Evolutionary conservation across 2,329 filamentous ascomycete species (phyloP), one percentile per base, ranked within the genome.

Genomic region (Gnomoniopsis sp.): DNA sequence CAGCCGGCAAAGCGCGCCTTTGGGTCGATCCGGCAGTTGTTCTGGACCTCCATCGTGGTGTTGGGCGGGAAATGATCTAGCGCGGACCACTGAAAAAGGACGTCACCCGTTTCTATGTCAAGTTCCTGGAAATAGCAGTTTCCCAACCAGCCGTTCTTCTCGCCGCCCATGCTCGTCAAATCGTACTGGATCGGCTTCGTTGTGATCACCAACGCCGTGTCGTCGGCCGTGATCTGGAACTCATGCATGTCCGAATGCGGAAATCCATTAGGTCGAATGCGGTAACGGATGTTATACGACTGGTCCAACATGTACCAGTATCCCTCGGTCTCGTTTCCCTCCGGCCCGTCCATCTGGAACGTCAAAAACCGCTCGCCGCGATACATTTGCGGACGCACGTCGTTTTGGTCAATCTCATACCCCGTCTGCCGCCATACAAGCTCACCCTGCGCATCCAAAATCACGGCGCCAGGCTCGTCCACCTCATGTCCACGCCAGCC

Each of bases 141-240:
- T 60, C 71, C 65, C 15, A 75, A 56, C 53, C 66, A 61, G 3
- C 67, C 69, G 7, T 72, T 63, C 23, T 58, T 55, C 2, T 69
- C 65, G 1, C 73, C 74, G 3, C 72, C 73, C 2, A 71, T 62
- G 11, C 63, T 48, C 0, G 65, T 67, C 49, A 70, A 65, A 59
- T 75, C 67, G 26, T 65, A 69, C 4, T 64, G 62, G 4, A 72
- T 65, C 44, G 66, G 67, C 58, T 74, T 68, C 58, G 78, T 79
- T 47, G 74, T 74, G 17, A 73, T 74, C 63, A 79, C 70, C 46
- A 80, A 66, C 19, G 74, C 73, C 0, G 74, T 76, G 41, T 72
- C 72, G 59, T 76, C 66, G 1, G 65, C 58, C 0, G 77, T 79
- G 26, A 79, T 65, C n/a, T 70, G 66, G 59, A 78, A 73, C 59